Base-by-base conservation (phyloP, 1,139 yeast genomes). In the Yamadazyma atlantica region DNA sequence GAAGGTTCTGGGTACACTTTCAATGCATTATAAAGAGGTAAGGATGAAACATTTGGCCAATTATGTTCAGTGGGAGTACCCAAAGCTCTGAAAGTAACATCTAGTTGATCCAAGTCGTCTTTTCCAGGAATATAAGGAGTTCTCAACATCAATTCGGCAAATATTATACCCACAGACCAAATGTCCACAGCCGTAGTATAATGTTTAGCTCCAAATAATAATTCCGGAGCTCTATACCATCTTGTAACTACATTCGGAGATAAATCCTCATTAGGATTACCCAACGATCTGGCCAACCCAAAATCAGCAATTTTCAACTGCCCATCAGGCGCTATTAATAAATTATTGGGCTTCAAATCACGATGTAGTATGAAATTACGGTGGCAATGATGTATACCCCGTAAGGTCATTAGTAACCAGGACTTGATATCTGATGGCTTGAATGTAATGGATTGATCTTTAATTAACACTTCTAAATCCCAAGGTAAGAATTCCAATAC, bases 181-280 rank as follows among this genome's bases (percentile, higher is more conserved):
- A 88, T 70, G 60, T 92, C 98, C 2, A 92, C 78, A 0, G 95
- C 96, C 2, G 78, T 81, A 0, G 96, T 85, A 54, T 92, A 92
- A 56, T 88, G 95, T 38, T 80, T 76, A 1, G 97, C 90, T 0
- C 96, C 96, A 56, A 90, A 83, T 29, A 92, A 64, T 35, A 92
- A 67, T 53, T 92, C 98, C 0, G 98, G 98, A 0, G 97, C 95
- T 39, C 97, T 68, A 62, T 92, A 92, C 98, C 98, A 92, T 43
- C 97, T 68, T 2, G 99, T 92, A 2, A 92, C 99, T 8, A 92
- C 98, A 47, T 90, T 90, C 1, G 95, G 85, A 0, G 97, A 86
- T 57, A 92, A 67, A 42, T 80, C 85, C 49, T 86, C 92, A 39
- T 85, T 84, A 2, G 89, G 84, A 29, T 81, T 76, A 2, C 94